Percentiles rank a stretch among this genome's conserved stretches.
phyloP scores from a whole-genome alignment of 2,329 filamentous ascomycete species.

The Lachnellula arida region DNA sequence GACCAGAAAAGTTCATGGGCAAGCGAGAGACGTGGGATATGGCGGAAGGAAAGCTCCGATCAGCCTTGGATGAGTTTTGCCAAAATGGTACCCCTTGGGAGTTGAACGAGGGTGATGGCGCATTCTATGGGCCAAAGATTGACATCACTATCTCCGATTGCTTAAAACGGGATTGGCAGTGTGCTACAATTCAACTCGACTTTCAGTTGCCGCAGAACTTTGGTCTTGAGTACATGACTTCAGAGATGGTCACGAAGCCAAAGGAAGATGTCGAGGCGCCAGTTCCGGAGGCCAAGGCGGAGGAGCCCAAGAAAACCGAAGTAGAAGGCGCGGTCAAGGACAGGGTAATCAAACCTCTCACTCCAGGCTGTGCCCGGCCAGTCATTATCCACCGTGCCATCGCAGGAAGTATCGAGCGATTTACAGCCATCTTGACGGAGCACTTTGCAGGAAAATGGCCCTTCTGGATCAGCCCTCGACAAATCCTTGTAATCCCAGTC shows the following conservation, averaged over 20 bases:
- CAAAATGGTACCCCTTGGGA: slow-evolving; percentile 69
- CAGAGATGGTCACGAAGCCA: slow-evolving; percentile 51
- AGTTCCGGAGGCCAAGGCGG: slow-evolving; percentile 36
- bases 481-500: slow-evolving; percentile 74
- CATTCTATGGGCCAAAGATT: slow-evolving; percentile 98
- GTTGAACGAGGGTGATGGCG: slow-evolving; percentile 89
- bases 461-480: slow-evolving; percentile 81
- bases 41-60: slow-evolving; percentile 75
- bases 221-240: slow-evolving; percentile 79
- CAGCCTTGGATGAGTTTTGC: slow-evolving; percentile 75
- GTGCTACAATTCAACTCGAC: slow-evolving; percentile 90
- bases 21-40: slow-evolving; percentile 82
- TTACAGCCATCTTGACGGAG: slow-evolving; percentile 73
- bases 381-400: slow-evolving; percentile 87
- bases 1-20: slow-evolving; percentile 83
- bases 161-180: slow-evolving; percentile 78
- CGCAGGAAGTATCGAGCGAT: slow-evolving; percentile 63
- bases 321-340: slow-evolving; percentile 39
- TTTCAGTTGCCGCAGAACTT: slow-evolving; percentile 85
- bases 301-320: slow-evolving; percentile 37
- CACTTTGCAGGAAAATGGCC: slow-evolving; percentile 87
- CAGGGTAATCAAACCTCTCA: slow-evolving; percentile 45
- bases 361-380: slow-evolving; percentile 68
- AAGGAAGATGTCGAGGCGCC: slow-evolving; percentile 34
- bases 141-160: slow-evolving; percentile 93